Evolutionary conservation across 1,139 yeast genomes (phyloP), one percentile per base, ranked within the genome.

Genomic region (Suhomyces atakaporum): DNA sequence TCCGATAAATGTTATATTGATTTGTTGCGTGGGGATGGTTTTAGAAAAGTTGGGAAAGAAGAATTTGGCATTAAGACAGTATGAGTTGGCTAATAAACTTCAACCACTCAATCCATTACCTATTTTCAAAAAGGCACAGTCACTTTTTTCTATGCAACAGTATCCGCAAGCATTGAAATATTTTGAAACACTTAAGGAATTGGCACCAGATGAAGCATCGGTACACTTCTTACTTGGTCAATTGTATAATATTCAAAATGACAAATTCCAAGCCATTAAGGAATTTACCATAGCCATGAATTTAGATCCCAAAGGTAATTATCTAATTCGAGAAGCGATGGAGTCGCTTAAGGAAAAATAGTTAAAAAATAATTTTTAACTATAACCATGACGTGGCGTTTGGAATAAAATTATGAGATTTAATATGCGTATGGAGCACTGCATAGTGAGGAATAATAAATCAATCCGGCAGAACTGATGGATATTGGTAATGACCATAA

Each of bases 11-110:
- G 86, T 88, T 5, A 90, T 94, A 27, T 70, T 94, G 49, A 79
- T 89, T 5, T 90, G 97, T 58, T 92, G 97, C 59, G 82, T 90
- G 40, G 99, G 98, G 9, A 87, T 90, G 84, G 95, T 90, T 16
- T 66, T 87, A 35, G 98, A 92, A 54, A 85, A 85, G 52, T 56
- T 82, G 33, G 83, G 83, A 14, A 77, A 79, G 50, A 73, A 73
- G 45, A 80, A 78, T 12, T 75, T 83, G 39, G 97, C 98, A 0
- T 63, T 92, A 35, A 75, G 79, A 39, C 94, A 87, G 57, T 94
- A 89, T 57, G 87, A 85, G 36, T 66, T 82, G 49, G 98, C 98
- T 0, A 77, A 84, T 41, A 82, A 82, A 45, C 62, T 92, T 29
- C 96, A 90, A 54, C 97, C 97, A 5, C 66, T 78, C 36, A 84